phyloP scores from a whole-genome alignment of 345 rosid species.

The Hirschfeldia incana region DNA sequence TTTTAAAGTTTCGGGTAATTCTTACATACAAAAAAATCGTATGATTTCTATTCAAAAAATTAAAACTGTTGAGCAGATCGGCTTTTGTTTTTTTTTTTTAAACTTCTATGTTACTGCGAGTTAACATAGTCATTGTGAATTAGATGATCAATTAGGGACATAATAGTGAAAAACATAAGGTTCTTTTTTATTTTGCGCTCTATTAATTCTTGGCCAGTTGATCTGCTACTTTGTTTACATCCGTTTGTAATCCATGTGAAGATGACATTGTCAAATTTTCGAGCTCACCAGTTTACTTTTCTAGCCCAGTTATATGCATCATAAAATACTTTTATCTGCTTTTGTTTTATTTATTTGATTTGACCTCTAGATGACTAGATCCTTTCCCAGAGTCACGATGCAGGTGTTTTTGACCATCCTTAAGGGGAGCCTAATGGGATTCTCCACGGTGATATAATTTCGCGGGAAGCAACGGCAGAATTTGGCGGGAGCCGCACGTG shows the following conservation, averaged over 20 bases:
- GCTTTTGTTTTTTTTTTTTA: not conserved
- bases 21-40: not conserved
- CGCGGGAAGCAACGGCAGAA: slow-evolving; percentile 10
- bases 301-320: no score
- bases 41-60: not conserved
- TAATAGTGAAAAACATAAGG: no score
- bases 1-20: not conserved
- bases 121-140: no score
- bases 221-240: no score
- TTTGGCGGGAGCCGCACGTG: slow-evolving; percentile 12
- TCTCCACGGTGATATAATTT: not conserved
- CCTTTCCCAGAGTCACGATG: not conserved
- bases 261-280: no score
- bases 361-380: not conserved
- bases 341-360: not conserved
- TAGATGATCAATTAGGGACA: no score
- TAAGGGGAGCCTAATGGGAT: slow-evolving; percentile 21
- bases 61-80: not conserved
- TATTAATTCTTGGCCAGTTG: no score
- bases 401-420: not conserved
- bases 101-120: no score
- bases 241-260: no score
- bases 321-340: not conserved
- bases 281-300: no score
- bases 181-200: no score